Conservation (phyloP, 1,284 basidiomycete genomes). For the Sanghuangporus sanghuang region DNA sequence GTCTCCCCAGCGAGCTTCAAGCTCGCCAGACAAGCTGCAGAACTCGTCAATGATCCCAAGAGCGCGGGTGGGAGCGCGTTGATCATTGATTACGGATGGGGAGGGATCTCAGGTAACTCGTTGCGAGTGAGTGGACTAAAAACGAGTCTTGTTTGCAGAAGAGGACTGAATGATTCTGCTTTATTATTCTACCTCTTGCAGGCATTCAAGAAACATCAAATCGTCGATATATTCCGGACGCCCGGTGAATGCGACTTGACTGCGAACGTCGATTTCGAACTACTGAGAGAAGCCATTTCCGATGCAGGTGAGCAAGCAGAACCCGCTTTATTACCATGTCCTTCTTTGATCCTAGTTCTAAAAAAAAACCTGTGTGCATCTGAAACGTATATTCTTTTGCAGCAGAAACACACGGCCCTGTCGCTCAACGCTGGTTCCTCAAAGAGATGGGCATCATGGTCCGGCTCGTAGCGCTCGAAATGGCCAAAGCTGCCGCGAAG, state of each 20-base stretch:
- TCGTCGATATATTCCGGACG: conserved; percentile 79
- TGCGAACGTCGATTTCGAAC: conserved; percentile 93
- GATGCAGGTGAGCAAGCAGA: conserved; percentile 46
- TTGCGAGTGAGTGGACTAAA: conserved; percentile 59
- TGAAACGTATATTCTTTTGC: not conserved
- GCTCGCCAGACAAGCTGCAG: conserved; percentile 61
- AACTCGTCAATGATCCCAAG: conserved; percentile 42
- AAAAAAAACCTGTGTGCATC: not conserved
- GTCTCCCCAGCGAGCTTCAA: conserved; percentile 70
- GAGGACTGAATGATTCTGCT: no score
- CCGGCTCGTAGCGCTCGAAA: conserved; percentile 45
- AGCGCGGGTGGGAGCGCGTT: conserved; percentile 69
- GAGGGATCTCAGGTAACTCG: conserved; percentile 66
- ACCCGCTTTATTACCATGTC: not conserved
- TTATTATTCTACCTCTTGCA: conserved; percentile 27
- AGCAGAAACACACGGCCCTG: conserved; percentile 46
- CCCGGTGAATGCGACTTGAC: conserved; percentile 93
- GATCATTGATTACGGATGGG: conserved; percentile 88
- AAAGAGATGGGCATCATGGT: conserved; percentile 50
- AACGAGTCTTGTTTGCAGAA: no score
- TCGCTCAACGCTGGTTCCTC: conserved; percentile 59
- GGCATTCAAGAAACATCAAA: conserved; percentile 87
- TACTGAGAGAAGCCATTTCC: conserved; percentile 73
- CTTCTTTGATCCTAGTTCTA: not conserved
- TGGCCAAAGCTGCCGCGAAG: conserved; percentile 30